These are phyloP conservation scores for Coniella vitis DNA, from an alignment of 2,329 filamentous ascomycete genomes.

Conservation along the genomic window DNA sequence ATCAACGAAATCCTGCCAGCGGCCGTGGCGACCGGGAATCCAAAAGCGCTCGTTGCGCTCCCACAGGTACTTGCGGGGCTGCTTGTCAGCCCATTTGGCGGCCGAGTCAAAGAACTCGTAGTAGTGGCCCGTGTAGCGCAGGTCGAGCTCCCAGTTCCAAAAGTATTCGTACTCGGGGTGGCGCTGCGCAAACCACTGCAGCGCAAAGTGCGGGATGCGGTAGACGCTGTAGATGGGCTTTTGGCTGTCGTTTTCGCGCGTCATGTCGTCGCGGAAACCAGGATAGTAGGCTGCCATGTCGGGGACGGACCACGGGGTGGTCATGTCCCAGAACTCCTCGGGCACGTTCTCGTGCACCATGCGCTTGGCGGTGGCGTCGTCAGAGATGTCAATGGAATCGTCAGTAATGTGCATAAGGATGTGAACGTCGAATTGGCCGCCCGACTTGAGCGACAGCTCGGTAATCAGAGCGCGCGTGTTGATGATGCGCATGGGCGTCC, in stretches of 20 bases:
- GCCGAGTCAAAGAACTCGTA: constrained; percentile 70
- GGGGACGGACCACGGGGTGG: constrained; percentile 68
- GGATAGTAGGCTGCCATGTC: constrained; percentile 74
- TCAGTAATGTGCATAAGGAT: constrained; percentile 71
- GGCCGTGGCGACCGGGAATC: constrained; percentile 61
- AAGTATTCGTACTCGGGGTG: constrained; percentile 75
- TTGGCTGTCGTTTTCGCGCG: constrained; percentile 40
- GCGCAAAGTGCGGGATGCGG: constrained; percentile 35
- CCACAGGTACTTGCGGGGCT: constrained; percentile 68
- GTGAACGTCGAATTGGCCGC: constrained; percentile 75
- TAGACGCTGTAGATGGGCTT: constrained; percentile 48
- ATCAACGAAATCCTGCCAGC: constrained; percentile 59
- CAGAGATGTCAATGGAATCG: constrained; percentile 50
- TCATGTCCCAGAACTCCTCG: constrained; percentile 54
- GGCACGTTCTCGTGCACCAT: constrained; percentile 40
- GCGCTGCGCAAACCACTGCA: constrained; percentile 68
- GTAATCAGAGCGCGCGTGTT: constrained; percentile 72
- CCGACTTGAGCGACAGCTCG: constrained; percentile 68
- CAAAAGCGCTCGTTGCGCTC: constrained; percentile 68
- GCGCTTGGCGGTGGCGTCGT: constrained; percentile 53
- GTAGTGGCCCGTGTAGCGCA: constrained; percentile 71
- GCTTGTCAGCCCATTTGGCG: constrained; percentile 53
- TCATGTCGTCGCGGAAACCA: constrained; percentile 63
- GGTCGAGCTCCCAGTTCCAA: constrained; percentile 87
- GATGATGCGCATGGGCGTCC: constrained; percentile 72